Base-by-base conservation (phyloP, 1,139 yeast species). In the Saccharomyces hybrid region DNA sequence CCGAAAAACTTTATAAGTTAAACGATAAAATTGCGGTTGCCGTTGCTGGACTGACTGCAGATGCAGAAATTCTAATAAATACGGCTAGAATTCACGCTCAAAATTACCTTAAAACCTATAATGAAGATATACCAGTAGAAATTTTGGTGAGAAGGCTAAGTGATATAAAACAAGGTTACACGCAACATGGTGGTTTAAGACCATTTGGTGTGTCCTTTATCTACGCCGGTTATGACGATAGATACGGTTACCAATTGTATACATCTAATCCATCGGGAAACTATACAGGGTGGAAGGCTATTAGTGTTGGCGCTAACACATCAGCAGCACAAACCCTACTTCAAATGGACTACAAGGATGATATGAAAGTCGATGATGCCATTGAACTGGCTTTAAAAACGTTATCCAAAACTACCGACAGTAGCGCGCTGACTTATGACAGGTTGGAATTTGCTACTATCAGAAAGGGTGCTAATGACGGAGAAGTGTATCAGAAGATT, bases 41-140 rank as follows among this genome's bases (percentile, higher is more conserved):
- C 0, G 99, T 95, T 38, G 99, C 99, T 0, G 99, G 99, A 51
- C 86, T 93, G 83, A 95, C 95, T 49, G 95, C 98, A 1, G 99
- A 95, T 73, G 99, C 99, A 1, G 86, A 90, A 48, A 91, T 93
- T 57, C 79, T 95, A 62, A 88, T 95, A 62, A 87, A 89, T 70
- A 83, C 83, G 64, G 96, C 97, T n/a, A 79, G 99, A 63, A 80
- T 82, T 44, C 77, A 78, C 59, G 96, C 97, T 3, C 99, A 95
- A 73, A 80, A 79, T 63, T 87, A 93, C 71, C 76, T 91, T 65
- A 84, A 87, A 70, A 81, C 88, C 25, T 95, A 89, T 73, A 87
- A 87, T 68, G 97, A 90, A 72, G 89, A 89, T 61, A 88, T 93
- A 54, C 97, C 97, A 23, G 88, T 95, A 60, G 98, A 91, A 71